Evolutionary conservation across 2,329 filamentous ascomycete species (phyloP).

Genomic region (Ophiostoma novo-ulmi): DNA sequence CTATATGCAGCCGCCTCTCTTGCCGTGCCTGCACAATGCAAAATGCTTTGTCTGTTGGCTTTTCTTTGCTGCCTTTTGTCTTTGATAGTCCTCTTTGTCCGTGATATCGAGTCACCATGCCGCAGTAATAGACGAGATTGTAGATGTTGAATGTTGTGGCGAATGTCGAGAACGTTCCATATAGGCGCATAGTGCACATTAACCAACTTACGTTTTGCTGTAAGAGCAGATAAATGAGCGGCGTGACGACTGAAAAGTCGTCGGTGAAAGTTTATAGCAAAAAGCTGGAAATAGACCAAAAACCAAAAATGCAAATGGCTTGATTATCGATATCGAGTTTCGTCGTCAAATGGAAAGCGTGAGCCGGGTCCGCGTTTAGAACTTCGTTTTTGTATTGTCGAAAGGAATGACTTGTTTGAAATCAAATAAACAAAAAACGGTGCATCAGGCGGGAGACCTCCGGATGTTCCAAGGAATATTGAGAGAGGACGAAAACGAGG

Average conservation of each 20-base stretch:
- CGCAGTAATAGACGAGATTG: neutral
- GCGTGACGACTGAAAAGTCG: conserved; percentile 14
- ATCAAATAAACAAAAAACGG: conserved; percentile 23
- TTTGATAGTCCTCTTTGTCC: neutral
- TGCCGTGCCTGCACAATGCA: neutral
- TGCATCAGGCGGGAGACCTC: conserved; percentile 28
- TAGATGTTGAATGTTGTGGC: neutral
- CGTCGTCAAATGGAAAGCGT: conserved; percentile 15
- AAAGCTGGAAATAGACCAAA: neutral
- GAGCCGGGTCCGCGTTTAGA: neutral
- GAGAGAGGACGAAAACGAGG: conserved; percentile 12
- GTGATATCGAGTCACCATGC: neutral
- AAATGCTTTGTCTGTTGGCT: neutral
- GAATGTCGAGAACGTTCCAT: neutral
- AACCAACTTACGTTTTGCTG: conserved; percentile 4
- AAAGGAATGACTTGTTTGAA: conserved; percentile 12
- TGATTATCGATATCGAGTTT: conserved; percentile 5
- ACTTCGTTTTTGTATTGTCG: conserved; percentile 7
- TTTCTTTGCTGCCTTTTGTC: neutral
- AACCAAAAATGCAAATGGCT: conserved; percentile 1
- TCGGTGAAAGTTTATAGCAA: neutral
- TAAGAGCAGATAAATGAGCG: conserved; percentile 14
- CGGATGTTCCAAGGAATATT: conserved; percentile 27
- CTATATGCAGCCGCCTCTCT: conserved; percentile 3
- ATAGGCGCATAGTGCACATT: neutral